Evolutionary conservation across 306 rosid species (phyloP).

Genomic region (Castanea sativa): DNA sequence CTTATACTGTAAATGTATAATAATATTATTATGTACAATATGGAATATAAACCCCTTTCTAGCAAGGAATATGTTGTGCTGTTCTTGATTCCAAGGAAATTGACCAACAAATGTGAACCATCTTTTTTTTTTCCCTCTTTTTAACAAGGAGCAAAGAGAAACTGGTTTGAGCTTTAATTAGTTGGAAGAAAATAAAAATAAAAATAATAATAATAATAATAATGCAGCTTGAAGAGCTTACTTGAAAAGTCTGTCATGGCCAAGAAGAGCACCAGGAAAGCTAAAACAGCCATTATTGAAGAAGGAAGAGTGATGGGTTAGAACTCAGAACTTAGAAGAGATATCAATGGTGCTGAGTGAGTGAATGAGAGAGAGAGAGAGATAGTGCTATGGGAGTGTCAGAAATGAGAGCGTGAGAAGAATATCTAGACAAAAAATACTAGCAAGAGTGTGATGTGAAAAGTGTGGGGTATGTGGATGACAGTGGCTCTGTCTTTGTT

Average conservation of each 20-base stretch:
- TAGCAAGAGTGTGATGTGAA: slow-evolving; percentile 2
- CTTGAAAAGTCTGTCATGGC: slow-evolving; percentile 64
- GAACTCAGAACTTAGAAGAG: not conserved
- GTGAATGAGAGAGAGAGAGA: not conserved
- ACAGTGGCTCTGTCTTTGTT: slow-evolving; percentile 20
- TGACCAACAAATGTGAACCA: no score
- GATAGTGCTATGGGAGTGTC: slow-evolving; percentile 28
- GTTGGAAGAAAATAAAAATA: not conserved
- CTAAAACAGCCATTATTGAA: slow-evolving; percentile 48
- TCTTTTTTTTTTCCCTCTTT: no score
- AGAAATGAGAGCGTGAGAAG: slow-evolving; percentile 15
- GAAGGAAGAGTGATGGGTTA: slow-evolving; percentile 11
- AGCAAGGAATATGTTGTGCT: no score
- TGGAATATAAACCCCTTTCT: no score
- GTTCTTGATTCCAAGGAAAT: no score
- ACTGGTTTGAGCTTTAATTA: not conserved
- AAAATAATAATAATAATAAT: not conserved
- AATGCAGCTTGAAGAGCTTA: slow-evolving; percentile 29
- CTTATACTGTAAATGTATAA: not conserved
- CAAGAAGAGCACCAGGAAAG: slow-evolving; percentile 51
- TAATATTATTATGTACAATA: no score
- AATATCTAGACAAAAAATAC: slow-evolving; percentile 28
- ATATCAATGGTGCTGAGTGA: not conserved
- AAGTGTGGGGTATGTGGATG: slow-evolving; percentile 28
- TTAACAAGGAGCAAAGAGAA: not conserved